Evolutionary conservation across 2,329 filamentous ascomycete genomes (phyloP), one percentile per base, ranked within the genome.

Genomic region (Penicillium sp.): DNA sequence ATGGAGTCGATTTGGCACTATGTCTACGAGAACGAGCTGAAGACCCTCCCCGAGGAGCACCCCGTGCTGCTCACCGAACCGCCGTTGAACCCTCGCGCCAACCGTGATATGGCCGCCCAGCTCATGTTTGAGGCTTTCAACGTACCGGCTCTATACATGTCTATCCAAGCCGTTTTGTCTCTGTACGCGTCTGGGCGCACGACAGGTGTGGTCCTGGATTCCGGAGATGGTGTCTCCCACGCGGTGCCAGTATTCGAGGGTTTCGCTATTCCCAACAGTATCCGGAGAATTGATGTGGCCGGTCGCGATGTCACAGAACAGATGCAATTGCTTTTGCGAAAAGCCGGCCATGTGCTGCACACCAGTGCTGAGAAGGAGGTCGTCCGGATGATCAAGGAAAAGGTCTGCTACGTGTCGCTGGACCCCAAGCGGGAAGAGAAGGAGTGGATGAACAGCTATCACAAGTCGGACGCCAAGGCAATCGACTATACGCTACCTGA

Each of bases 1-100:
- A 99, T 99, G 95, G 95, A 99, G 83, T 89, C 92, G 81, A 99
- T 99, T 80, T 99, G 95, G 95, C 91, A 96, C 72, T 95, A 96
- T 74, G 93, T 99, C 56, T 99, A 98, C 77, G 91, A 91, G 60
- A 94, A 97, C 74, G 95, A 96, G 66, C 79, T 99, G 71, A 98
- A 97, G 83, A 97, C 94, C 53, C 84, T 97, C 75, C 97, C 93
- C 78, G 95, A 99, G 84, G 95, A 99, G 89, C 95, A 99, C 78
- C 95, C 95, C 48, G 94, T 99, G 63, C 87, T 99, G 55, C 85
- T 99, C 71, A 99, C 95, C 63, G 95, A 99, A 79, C 92, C 95
- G 53, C 95, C 95, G 43, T 83, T 99, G 68, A 99, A 99, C 79
- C 95, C 95, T 37, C 89, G 93, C 77, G 89, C 90, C 77, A 98